Evolutionary conservation across 257 asterid genomes (phyloP).

Genomic region (Osmanthus fragrans): DNA sequence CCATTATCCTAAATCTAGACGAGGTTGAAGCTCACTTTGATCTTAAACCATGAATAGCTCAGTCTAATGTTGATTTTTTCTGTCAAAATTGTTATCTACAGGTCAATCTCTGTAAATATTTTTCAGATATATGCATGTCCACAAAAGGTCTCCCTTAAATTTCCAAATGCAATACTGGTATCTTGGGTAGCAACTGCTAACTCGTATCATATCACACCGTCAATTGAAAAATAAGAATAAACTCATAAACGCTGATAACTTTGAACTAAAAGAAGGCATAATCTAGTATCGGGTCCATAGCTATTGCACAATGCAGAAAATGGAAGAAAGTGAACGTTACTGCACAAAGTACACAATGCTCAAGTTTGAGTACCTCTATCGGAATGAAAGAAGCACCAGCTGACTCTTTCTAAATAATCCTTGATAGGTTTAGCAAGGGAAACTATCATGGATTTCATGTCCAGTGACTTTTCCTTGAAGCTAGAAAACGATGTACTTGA

Average conservation of each 20-base stretch:
- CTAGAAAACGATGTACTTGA: constrained; percentile 31
- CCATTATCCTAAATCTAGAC: background rate
- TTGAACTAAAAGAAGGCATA: background rate
- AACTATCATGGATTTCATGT: constrained; percentile 33
- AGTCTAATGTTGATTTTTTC: background rate
- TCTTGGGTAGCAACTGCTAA: no score
- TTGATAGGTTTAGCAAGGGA: constrained; percentile 37
- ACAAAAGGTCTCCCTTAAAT: no score
- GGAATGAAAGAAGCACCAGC: constrained; percentile 36
- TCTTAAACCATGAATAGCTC: background rate
- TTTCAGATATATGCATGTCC: no score
- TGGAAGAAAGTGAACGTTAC: background rate
- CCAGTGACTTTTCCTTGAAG: constrained; percentile 34
- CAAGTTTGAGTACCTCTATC: constrained; percentile 41
- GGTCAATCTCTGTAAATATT: no score
- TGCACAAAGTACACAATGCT: background rate
- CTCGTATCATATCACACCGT: background rate
- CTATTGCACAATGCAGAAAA: background rate
- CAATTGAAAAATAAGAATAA: background rate
- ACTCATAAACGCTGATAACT: background rate
- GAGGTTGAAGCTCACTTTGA: background rate
- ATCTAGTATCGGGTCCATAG: background rate
- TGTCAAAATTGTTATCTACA: no score
- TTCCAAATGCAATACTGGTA: no score
- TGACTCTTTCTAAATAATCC: constrained; percentile 42